Base-by-base conservation (phyloP, 805 yeast genomes). In the Zygoascus flipseniorum region DNA sequence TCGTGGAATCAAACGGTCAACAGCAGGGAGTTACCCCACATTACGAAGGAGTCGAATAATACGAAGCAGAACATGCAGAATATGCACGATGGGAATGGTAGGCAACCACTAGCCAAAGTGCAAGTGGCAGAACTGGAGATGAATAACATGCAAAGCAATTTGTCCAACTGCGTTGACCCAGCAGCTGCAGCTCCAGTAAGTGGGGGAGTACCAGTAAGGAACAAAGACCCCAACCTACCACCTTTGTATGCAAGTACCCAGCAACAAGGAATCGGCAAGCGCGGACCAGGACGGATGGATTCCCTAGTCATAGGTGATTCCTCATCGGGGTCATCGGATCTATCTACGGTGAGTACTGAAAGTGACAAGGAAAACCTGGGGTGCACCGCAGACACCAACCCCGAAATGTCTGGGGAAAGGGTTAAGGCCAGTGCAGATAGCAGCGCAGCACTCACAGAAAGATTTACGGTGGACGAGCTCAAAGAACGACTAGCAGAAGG, bases 401-500 rank as follows among this genome's bases (percentile, higher is more conserved):
- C 39, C 39, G 39, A 35, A 11, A 35, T 10, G 16, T 13, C 39
- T 10, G 16, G 39, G 39, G 39, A n/a, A 35, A 35, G 39, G 16
- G 16, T 5, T 10, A 35, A 4, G 5, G 16, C 16, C 16, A 35
- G 39, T 35, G 16, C 39, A 11, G 16, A 11, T n/a, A 35, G 16
- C 16, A 35, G 39, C 8, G 39, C 39, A 35, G 39, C 39, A 11
- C 39, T 35, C 16, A 35, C 39, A 35, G 39, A 35, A 11, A 11
- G 8, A 10, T 44, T 51, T 43, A 51, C 56, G 2, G 16, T 18
- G 8, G 53, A 31, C 16, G 56, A 53, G 47, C 32, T 55, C 14
- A 13, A 32, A 20, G 53, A 18, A 14, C 51, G 50, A n/a, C 19
- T 53, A 35, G 54, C 53, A 8, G 65, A 58, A 31, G 63, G 62